Evolutionary conservation across 208 protist species (phyloP), one percentile per base, ranked within the genome.

Genomic region (Wallacemonas sp.): DNA sequence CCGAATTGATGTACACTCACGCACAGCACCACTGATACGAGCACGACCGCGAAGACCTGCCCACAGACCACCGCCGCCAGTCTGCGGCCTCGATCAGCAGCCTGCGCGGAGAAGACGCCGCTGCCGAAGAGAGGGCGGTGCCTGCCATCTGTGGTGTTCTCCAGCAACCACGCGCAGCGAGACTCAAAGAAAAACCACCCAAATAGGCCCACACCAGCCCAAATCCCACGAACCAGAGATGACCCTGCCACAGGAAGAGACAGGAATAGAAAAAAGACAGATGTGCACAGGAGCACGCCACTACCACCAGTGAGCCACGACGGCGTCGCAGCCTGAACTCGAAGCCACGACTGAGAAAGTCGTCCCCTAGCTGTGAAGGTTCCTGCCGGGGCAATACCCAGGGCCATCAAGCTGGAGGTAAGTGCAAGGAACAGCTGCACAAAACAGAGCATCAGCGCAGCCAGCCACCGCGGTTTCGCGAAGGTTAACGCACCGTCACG

Each of bases 171-270:
- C 46, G 17, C 22, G 22, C 46, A 54, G 21, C 46, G 46, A 19
- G 46, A 19, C 4, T 54, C 46, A 5, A 54, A 26, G 9, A 26
- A 19, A 26, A 54, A 30, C 46, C 46, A 54, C 0, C 26, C 15
- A 17, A 54, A 54, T 8, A 54, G 9, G 22, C 9, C 15, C 0
- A 21, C 21, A 9, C 21, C 21, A 6, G 31, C 8, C 5, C 24
- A 8, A 19, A 54, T 14, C 4, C 46, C 46, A 12, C 21, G 6
- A 6, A 54, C 24, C 46, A 19, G 31, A 3, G 46, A 22, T 8
- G 46, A 6, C 6, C 15, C 15, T 9, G 70, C 21, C 27, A 61
- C 9, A 31, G 75, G 30, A 27, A 77, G 53, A 1, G 66, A 36
- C 2, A 68, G 47, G n/a, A 64, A 59, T 27, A 73, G 19, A 19